Evolutionary conservation across 768 basidiomycete genomes (phyloP).

Genomic region (Austroboletus eburneus): DNA sequence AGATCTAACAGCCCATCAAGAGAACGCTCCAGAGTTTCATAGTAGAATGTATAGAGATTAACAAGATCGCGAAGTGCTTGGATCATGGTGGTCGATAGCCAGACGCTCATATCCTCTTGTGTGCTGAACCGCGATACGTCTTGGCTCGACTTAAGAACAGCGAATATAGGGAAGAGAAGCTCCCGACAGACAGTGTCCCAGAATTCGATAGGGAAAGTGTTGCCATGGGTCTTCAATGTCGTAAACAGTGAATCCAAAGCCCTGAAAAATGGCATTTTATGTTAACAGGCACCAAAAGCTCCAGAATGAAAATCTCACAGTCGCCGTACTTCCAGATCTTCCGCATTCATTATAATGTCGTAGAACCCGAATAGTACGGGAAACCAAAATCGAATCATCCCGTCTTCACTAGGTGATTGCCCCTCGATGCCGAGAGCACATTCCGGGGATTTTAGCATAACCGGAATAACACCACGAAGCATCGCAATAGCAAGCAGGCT

Average conservation of each 20-base stretch:
- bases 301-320: constrained; percentile 55
- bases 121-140: constrained; percentile 91
- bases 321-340: constrained; percentile 94
- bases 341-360: constrained; percentile 99
- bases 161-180: constrained; percentile 96
- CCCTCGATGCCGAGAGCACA: constrained; percentile 39
- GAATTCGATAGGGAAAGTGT: constrained; percentile 82
- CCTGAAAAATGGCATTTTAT: constrained; percentile 38
- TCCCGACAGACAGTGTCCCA: constrained; percentile 99
- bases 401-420: constrained; percentile 58
- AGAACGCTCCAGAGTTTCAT: constrained; percentile 83
- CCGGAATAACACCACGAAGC: constrained; percentile 88
- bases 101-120: constrained; percentile 99
- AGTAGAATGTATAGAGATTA: constrained; percentile 94
- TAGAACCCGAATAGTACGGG: constrained; percentile 97
- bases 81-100: constrained; percentile 99
- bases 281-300: constrained; percentile 2
- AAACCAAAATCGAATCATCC: constrained; percentile 96
- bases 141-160: constrained; percentile 88
- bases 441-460: constrained; percentile 84
- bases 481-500: constrained; percentile 94
- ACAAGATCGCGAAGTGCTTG: constrained; percentile 94
- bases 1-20: constrained; percentile 93
- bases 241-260: constrained; percentile 96
- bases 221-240: constrained; percentile 87